Evolutionary conservation across 257 asterid species (phyloP).

Genomic region (Nicotiana noctiflora): DNA sequence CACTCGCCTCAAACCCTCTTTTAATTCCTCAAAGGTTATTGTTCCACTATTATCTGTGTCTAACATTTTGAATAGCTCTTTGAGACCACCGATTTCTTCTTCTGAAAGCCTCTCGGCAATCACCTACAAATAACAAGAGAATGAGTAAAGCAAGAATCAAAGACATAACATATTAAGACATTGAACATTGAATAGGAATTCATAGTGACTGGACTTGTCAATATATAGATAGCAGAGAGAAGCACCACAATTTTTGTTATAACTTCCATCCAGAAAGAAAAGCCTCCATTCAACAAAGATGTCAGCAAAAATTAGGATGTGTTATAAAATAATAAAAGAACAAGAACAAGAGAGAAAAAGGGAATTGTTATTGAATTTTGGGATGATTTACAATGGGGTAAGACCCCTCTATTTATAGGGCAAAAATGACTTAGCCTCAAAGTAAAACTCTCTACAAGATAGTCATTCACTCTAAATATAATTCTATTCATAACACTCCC

Average conservation of each 20-base stretch:
- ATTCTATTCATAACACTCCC: too few relatives aligned
- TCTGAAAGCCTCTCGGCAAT: slow-evolving; percentile 90
- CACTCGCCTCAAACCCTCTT: slow-evolving; percentile 77
- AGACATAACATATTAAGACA: neutral
- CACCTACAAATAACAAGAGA: slow-evolving; percentile 37
- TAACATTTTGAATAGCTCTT: slow-evolving; percentile 83
- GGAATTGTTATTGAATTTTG: too few relatives aligned
- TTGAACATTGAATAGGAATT: neutral
- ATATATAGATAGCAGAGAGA: neutral
- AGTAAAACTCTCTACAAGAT: too few relatives aligned
- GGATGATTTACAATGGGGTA: too few relatives aligned
- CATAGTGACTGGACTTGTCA: neutral
- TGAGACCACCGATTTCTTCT: slow-evolving; percentile 92
- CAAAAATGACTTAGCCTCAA: too few relatives aligned
- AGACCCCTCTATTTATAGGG: too few relatives aligned
- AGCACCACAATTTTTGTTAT: neutral
- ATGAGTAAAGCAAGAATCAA: slow-evolving; percentile 3
- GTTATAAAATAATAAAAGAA: too few relatives aligned
- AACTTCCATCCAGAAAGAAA: neutral
- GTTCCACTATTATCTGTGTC: slow-evolving; percentile 90
- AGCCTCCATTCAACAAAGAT: neutral
- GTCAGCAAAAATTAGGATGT: neutral
- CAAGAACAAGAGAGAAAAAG: too few relatives aligned
- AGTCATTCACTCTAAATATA: too few relatives aligned
- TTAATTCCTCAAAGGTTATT: slow-evolving; percentile 86